Evolutionary conservation across 345 rosid species (phyloP), one percentile per base, ranked within the genome.

Genomic region (Rubroshorea leprosula): DNA sequence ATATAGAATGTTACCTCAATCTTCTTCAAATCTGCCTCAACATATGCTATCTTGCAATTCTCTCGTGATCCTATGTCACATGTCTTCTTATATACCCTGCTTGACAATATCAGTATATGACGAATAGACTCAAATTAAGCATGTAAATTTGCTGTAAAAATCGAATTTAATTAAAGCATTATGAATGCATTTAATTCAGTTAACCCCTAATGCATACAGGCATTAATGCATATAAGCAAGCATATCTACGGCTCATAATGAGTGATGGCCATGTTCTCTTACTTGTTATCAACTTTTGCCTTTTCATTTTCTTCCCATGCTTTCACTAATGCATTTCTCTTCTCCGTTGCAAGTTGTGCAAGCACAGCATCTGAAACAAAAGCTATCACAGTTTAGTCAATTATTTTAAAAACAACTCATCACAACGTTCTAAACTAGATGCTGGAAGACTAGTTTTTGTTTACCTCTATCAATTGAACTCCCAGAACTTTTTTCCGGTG

Each of bases 271-370:
- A 35, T 6, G 12, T 3, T 8, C 24, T 49, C 83, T 69, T 80
- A 88, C 98, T 77, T 84, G 85, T 80, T 82, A 35, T 88, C 90
- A 11, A 74, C 74, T 77, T 83, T 91, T 26, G 88, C 88, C 68
- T 88, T 85, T 57, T 86, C 92, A 60, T 79, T 85, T 69, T 85
- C 96, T 60, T 84, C 86, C 96, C 98, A 91, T 51, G 92, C 96
- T 61, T 74, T 74, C 43, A 85, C 64, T 52, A 86, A 76, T 23
- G 96, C 86, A 68, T 56, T 58, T 46, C 68, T 79, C 71, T 87
- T 85, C 68, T 91, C 89, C 7, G 67, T 65, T 65, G 69, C 87
- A 45, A 85, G 66, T 60, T 66, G 57, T 43, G 74, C 79, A 66
- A 87, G 74, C 14, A 60, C 77, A 22, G 58, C 25, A 49, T 74